Evolutionary conservation across 495 filamentous ascomycete species (phyloP).

Genomic region (Aspergillus funiculosus): DNA sequence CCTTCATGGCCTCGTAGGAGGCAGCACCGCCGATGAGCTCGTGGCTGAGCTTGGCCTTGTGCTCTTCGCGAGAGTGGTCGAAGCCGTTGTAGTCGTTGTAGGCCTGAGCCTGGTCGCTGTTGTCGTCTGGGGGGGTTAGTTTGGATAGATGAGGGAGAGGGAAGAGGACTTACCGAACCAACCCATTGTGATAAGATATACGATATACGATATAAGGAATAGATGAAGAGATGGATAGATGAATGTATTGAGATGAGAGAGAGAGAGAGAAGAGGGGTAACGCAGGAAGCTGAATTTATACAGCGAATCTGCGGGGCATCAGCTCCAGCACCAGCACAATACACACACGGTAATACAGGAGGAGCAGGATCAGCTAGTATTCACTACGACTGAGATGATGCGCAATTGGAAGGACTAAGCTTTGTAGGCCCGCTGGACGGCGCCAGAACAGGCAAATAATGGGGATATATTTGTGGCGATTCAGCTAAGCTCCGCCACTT

Average conservation of each 20-base stretch:
- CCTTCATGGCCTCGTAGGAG: slow-evolving; percentile 66
- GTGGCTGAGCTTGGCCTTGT: slow-evolving; percentile 56
- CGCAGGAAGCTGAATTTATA: no score
- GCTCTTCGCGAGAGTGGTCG: slow-evolving; percentile 19
- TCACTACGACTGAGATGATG: no score
- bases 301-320: no score
- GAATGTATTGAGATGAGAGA: not conserved
- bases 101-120: slow-evolving; percentile 29
- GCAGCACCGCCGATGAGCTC: slow-evolving; percentile 67
- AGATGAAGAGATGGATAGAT: no score
- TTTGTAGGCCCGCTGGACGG: no score
- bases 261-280: not conserved
- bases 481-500: no score
- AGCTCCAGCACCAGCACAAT: no score
- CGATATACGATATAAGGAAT: slow-evolving; percentile 1
- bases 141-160: not conserved
- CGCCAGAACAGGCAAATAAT: no score
- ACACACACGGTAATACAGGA: no score
- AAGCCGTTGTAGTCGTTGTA: slow-evolving; percentile 47
- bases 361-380: no score
- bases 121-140: slow-evolving; percentile 13
- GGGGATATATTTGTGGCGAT: no score
- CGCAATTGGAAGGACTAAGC: no score
- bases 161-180: slow-evolving; percentile 15
- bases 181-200: slow-evolving; percentile 19